These are phyloP conservation scores for Cutaneotrichosporon sp. DNA, from an alignment of 1,284 basidiomycete genomes.

Conservation along the genomic window DNA sequence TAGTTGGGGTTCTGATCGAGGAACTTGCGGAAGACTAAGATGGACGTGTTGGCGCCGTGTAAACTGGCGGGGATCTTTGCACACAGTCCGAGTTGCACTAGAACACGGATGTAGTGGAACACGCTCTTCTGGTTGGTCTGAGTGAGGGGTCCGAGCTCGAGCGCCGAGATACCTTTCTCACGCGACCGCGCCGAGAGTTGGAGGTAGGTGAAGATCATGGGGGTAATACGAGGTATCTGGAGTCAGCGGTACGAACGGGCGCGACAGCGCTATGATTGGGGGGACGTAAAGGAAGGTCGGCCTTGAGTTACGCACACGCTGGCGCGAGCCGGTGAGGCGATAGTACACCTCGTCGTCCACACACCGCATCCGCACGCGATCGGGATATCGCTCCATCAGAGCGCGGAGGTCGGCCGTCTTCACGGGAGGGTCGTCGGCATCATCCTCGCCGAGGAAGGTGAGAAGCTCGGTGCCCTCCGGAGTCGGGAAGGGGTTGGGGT, in stretches of 20 bases:
- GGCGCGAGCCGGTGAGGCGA: conserved; percentile 44
- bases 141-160: conserved; percentile 43
- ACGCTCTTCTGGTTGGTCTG: conserved; percentile 44
- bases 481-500: conserved; percentile 16
- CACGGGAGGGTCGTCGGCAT: conserved; percentile 23
- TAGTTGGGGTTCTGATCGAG: conserved; percentile 42
- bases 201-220: conserved; percentile 37
- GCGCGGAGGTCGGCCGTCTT: conserved; percentile 26
- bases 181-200: conserved; percentile 25
- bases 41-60: conserved; percentile 39
- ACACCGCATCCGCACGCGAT: conserved; percentile 42
- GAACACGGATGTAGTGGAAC: conserved; percentile 44
- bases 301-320: conserved; percentile 29
- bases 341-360: conserved; percentile 48
- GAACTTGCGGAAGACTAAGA: conserved; percentile 43
- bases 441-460: conserved; percentile 32
- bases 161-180: conserved; percentile 21
- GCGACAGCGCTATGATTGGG: not conserved
- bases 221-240: conserved; percentile 39
- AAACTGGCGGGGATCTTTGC: conserved; percentile 41
- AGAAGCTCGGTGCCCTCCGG: conserved; percentile 25
- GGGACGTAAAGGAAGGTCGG: not conserved
- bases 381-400: conserved; percentile 38
- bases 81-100: conserved; percentile 39
- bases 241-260: conserved; percentile 1